These are phyloP conservation scores for Epithemia pelagica DNA, from an alignment of 108 stramenopile species.

Conservation along the genomic window DNA sequence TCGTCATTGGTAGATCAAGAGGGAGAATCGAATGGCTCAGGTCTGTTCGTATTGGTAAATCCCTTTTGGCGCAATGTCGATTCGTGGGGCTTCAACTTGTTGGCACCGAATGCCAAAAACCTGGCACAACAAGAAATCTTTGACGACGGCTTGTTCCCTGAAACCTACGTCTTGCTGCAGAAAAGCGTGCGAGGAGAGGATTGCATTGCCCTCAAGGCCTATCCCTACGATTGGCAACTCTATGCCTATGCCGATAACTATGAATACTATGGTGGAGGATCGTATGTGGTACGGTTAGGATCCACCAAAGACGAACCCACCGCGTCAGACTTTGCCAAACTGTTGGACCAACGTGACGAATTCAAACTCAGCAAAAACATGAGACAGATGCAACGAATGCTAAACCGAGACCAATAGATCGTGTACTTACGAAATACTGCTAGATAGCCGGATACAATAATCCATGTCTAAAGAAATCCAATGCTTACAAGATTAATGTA, in stretches of 20 bases:
- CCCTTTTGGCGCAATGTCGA: constrained; percentile 82
- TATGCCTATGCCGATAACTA: constrained; percentile 73
- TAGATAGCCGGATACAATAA: too few species aligned
- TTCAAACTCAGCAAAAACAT: constrained; percentile 75
- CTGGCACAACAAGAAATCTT: constrained; percentile 57
- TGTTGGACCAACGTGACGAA: constrained; percentile 57
- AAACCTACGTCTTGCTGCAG: constrained; percentile 55
- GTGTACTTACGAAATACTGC: neutral
- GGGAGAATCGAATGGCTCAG: constrained; percentile 37
- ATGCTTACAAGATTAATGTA: too few species aligned
- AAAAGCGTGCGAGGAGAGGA: constrained; percentile 70
- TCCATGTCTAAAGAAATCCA: too few species aligned
- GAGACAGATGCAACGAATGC: constrained; percentile 71
- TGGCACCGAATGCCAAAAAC: constrained; percentile 67
- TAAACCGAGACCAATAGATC: constrained; percentile 32
- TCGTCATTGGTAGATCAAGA: neutral
- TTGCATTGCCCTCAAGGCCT: constrained; percentile 71
- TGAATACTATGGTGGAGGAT: constrained; percentile 21
- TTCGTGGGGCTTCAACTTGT: constrained; percentile 75
- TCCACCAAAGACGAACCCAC: constrained; percentile 59
- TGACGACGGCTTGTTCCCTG: constrained; percentile 56
- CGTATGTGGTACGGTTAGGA: constrained; percentile 50
- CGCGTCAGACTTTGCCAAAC: constrained; percentile 41
- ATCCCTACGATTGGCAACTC: constrained; percentile 86
- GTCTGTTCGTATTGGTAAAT: constrained; percentile 68